These are phyloP conservation scores for Lunularia cruciata DNA, from an alignment of 225 moss, liverwort and hornwort species.

Conservation along the genomic window DNA sequence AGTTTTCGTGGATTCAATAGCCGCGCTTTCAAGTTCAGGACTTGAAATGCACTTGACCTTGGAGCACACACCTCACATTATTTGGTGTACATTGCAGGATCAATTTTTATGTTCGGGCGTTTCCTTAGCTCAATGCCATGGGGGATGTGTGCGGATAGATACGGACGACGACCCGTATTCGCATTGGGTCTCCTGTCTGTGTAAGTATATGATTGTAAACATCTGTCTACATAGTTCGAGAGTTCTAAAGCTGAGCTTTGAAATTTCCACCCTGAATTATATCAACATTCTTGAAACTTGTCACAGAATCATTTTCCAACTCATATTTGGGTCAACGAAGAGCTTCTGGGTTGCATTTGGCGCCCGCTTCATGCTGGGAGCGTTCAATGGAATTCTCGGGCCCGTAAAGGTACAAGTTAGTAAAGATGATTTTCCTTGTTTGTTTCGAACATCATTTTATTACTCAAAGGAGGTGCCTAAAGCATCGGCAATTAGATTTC, in stretches of 20 bases:
- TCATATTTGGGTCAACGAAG: conserved; percentile 61
- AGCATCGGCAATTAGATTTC: no score
- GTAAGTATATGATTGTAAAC: conserved; percentile 45
- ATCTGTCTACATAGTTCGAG: neutral
- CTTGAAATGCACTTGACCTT: no score
- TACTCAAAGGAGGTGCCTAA: no score
- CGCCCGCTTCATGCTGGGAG: conserved; percentile 66
- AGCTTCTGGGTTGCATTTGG: conserved; percentile 72
- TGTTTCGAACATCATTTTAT: no score
- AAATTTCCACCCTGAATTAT: neutral
- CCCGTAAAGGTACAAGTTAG: conserved; percentile 87
- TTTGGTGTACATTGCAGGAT: conserved; percentile 72
- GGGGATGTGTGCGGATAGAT: conserved; percentile 85
- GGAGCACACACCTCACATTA: no score
- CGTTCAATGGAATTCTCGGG: conserved; percentile 83
- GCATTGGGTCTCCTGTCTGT: conserved; percentile 62
- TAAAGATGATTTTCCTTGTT: no score
- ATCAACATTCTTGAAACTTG: neutral
- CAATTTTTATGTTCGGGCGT: conserved; percentile 81
- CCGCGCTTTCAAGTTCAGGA: no score
- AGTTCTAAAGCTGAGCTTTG: no score
- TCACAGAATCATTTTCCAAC: conserved; percentile 72
- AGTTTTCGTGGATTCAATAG: no score
- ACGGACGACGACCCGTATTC: conserved; percentile 74
- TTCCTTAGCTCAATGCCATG: conserved; percentile 64